These are phyloP conservation scores for Cercospora sp. DNA, from an alignment of 2,329 filamentous ascomycete genomes.

Conservation along the genomic window DNA sequence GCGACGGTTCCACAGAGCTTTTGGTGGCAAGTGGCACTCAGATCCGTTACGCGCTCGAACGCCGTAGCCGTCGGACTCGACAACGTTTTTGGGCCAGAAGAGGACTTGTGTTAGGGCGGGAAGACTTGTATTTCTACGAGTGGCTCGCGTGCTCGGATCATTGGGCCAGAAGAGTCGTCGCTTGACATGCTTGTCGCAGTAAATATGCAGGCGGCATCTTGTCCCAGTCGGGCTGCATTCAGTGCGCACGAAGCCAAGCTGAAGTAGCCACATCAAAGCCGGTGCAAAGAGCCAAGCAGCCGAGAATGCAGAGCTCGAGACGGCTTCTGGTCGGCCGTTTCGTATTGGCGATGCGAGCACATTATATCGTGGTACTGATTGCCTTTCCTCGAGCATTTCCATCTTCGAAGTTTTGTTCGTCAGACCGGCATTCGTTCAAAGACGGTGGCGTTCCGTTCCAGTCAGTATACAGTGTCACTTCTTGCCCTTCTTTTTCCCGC, in stretches of 20 bases:
- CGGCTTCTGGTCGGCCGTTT: background rate
- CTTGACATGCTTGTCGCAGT: background rate
- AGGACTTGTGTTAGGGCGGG: background rate
- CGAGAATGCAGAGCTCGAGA: background rate
- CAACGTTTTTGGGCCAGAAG: background rate
- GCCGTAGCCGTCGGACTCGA: background rate
- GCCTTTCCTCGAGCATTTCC: background rate
- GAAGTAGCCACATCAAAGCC: background rate
- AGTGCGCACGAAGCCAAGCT: background rate
- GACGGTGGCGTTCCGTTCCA: background rate
- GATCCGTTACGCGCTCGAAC: too few relatives aligned
- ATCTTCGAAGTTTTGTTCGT: background rate
- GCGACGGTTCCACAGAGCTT: too few relatives aligned
- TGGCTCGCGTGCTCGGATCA: background rate
- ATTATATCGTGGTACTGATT: background rate
- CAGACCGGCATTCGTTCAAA: background rate
- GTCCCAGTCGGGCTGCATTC: background rate
- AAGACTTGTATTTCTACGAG: background rate
- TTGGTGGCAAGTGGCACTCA: too few relatives aligned
- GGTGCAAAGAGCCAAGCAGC: background rate
- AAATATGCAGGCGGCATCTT: background rate
- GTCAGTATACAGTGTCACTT: conserved; percentile 13
- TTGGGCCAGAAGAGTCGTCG: background rate
- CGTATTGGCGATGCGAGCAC: background rate
- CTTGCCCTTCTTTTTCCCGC: conserved; percentile 31